Evolutionary conservation across 164 flowering plant species (phyloP).

Genomic region (Pachysandra terminalis): DNA sequence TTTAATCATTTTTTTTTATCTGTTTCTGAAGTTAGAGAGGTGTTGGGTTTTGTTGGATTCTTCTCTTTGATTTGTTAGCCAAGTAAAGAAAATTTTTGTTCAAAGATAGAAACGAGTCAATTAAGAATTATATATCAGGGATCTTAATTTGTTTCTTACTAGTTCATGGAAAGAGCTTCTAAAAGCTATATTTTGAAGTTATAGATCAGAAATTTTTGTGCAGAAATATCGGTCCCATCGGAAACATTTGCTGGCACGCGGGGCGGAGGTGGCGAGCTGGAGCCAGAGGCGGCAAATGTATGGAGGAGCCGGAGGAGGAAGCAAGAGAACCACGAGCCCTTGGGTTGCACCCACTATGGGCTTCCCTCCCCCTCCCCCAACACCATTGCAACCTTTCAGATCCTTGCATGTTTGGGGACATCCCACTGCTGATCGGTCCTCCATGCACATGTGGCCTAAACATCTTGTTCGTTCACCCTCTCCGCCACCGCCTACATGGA

Average conservation of each 20-base stretch:
- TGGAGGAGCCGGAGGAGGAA: constrained; percentile 31
- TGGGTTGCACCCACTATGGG: constrained; percentile 79
- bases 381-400: constrained; percentile 45
- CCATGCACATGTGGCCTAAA: constrained; percentile 73
- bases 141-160: neutral
- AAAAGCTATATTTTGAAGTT: neutral
- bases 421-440: constrained; percentile 62
- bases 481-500: constrained; percentile 35
- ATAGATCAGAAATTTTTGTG: constrained; percentile 6
- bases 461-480: constrained; percentile 40
- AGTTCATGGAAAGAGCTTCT: neutral
- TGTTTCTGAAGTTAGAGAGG: neutral
- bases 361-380: constrained; percentile 61
- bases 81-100: neutral
- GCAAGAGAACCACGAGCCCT: constrained; percentile 43
- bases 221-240: constrained; percentile 95
- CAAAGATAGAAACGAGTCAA: no score
- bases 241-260: constrained; percentile 85
- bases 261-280: constrained; percentile 92
- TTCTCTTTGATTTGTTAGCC: neutral
- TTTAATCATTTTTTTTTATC: neutral
- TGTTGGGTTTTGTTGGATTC: neutral
- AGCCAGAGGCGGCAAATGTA: constrained; percentile 72
- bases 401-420: constrained; percentile 99
- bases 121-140: no score